Percentiles rank a stretch among this genome's conserved stretches.
These are phyloP conservation scores for Monsonia emarginata DNA, from an alignment of 441 rosid species.

Conservation along the genomic window DNA sequence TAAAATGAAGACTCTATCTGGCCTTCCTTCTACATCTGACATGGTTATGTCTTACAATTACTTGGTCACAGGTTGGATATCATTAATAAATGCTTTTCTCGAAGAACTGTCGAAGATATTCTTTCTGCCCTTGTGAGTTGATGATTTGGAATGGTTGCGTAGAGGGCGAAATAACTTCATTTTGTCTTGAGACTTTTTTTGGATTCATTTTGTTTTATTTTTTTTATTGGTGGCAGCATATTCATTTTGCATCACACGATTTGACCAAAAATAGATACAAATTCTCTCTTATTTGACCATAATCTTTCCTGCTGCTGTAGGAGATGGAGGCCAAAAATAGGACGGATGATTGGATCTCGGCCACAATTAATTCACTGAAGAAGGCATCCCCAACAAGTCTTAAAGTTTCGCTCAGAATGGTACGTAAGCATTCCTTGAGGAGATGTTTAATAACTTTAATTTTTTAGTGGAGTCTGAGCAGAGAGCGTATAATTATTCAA, in stretches of 20 bases:
- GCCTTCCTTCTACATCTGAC: conserved; percentile 7
- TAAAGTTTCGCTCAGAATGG: conserved; percentile 78
- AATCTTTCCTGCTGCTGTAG: conserved; percentile 27
- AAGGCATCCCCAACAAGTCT: conserved; percentile 87
- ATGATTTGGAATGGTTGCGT: conserved; percentile 3
- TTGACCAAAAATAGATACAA: neutral
- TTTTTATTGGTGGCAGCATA: neutral
- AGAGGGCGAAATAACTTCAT: neutral
- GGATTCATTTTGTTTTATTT: neutral
- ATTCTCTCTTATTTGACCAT: conserved; percentile 8
- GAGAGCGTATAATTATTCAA: no score
- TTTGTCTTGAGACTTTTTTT: neutral
- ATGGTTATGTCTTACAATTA: conserved; percentile 13
- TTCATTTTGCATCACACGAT: conserved; percentile 5
- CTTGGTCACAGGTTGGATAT: conserved; percentile 52
- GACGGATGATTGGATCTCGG: conserved; percentile 52
- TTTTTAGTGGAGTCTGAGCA: neutral
- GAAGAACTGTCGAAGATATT: conserved; percentile 69
- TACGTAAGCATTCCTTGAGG: conserved; percentile 23
- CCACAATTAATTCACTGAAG: conserved; percentile 44
- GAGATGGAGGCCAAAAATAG: conserved; percentile 42
- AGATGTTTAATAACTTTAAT: neutral
- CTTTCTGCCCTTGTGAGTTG: conserved; percentile 66
- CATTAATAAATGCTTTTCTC: conserved; percentile 66
- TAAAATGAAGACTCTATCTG: neutral